phyloP scores from a whole-genome alignment of 768 basidiomycete species.

The Macrolepiota fuliginosa region DNA sequence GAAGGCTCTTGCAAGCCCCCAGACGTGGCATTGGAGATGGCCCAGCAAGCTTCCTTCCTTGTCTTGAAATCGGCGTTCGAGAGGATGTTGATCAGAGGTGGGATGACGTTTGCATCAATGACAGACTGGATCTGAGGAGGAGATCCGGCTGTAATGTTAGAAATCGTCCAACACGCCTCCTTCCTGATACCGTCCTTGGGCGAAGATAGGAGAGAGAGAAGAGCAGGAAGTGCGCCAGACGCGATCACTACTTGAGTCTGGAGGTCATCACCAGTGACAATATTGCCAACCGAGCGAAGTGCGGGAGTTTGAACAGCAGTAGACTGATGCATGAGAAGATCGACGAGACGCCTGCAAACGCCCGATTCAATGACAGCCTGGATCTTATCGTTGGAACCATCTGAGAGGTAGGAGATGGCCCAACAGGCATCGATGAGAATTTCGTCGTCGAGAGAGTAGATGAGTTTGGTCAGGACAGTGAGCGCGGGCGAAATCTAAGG shows the following conservation, averaged over 20 bases:
- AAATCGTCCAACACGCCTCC: conserved; percentile 99
- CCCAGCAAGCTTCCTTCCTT: conserved; percentile 99
- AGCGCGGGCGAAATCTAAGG: conserved; percentile 94
- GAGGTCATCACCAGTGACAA: conserved; percentile 98
- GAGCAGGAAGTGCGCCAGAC: conserved; percentile 93
- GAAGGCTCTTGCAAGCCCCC: conserved; percentile 95
- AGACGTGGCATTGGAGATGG: conserved; percentile 97
- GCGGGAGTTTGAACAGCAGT: conserved; percentile 98
- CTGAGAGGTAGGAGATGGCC: conserved; percentile 99
- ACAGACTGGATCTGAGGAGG: conserved; percentile 96
- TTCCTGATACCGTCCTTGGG: conserved; percentile 99
- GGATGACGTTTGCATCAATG: conserved; percentile 97
- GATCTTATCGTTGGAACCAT: conserved; percentile 99
- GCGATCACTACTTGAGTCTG: conserved; percentile 99
- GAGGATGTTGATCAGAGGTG: conserved; percentile 97
- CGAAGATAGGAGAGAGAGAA: conserved; percentile 89
- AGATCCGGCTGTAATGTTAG: conserved; percentile 96
- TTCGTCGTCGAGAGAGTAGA: conserved; percentile 98
- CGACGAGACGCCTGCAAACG: conserved; percentile 95
- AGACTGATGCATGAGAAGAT: conserved; percentile 92
- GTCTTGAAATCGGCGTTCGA: conserved; percentile 99
- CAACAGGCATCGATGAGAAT: conserved; percentile 99
- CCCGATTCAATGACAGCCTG: conserved; percentile 99
- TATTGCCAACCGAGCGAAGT: conserved; percentile 97
- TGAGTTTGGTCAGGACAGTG: conserved; percentile 95